Evolutionary conservation across 495 filamentous ascomycete genomes (phyloP), one percentile per base, ranked within the genome.

Genomic region (Oidiodendron maius): DNA sequence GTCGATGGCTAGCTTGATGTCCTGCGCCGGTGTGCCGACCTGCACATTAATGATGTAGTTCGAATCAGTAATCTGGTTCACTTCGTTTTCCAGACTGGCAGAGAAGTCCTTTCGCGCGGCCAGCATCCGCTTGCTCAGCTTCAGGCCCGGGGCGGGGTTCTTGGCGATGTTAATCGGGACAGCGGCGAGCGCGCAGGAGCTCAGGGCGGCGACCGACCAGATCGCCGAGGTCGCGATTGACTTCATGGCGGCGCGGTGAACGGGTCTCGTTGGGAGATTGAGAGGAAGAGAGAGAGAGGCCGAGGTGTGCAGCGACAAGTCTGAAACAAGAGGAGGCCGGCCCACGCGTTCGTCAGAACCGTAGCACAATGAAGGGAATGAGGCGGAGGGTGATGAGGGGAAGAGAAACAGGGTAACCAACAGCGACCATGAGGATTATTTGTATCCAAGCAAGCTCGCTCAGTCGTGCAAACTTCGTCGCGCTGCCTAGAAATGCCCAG

Each of bases 1-100:
- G 53, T 93, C 87, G 47, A 93, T 64, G 32, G 74, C 58, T 39
- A 79, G 56, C 15, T 61, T 64, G 15, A 73, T 56, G 5, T 58
- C 65, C 58, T 93, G 87, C 2, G 71, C 64, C 9, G 86, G 86
- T 3, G 84, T 87, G 24, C 87, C 87, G 40, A 93, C 61, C 5
- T 66, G 72, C 42, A 91, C 69, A 42, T 86, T 76, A 41, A 76
- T 75, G 60, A 77, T 83, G 61, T 93, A 93, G 6, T 64, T 68
- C 17, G 69, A 71, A 13, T 66, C 68, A 0, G 70, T 70, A 40
- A 73, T 51, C 52, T 73, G 74, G 53, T 59, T 61, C 43, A 73
- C 52, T 52, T 73, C 74, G 53, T 59, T 61, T 18, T 10, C 18
- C 16, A 61, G 47, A n/a, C 40, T 24, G 23, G 43, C 44, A 3